Evolutionary conservation across 2,329 filamentous ascomycete genomes (phyloP), one percentile per base, ranked within the genome.

Genomic region (Fusarium chaquense): DNA sequence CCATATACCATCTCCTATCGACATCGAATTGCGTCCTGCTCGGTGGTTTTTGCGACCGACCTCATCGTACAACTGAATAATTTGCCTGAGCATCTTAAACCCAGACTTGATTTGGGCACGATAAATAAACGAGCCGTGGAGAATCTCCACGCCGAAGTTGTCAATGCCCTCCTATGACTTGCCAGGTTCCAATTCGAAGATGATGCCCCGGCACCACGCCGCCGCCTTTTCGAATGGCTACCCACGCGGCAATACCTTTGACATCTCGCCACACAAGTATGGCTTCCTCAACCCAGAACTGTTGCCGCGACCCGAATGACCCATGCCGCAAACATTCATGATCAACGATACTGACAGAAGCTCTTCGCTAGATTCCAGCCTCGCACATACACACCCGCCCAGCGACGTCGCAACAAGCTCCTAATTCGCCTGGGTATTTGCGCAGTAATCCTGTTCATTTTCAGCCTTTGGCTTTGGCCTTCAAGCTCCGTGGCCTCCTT

Each of bases 221-320:
- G 83, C 84, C 81, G 90, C 90, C 80, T 95, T 92, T 81, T 89
- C 91, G 69, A 97, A 96, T 83, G 94, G 93, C 78, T 94, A 94
- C 80, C 91, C 92, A 69, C 87, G 90, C 70, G 87, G 86, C 65
- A 90, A 90, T 77, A 92, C 91, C 46, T 95, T 97, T 78, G 93
- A 93, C 72, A 94, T 97, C 76, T 93, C 93, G 73, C 93, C 93
- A 73, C 93, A 97, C 80, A 92, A 93, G 92, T 97, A 88, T 76
- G 86, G 22, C 20, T 54, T 20, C 11, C 15, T n/a, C 10, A 16
- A 52, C 22, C 20, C 20, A 22, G n/a, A 18, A 15, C 49, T 26
- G 10, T 22, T 40, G 6, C 16, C 15, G n/a, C 28, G 18, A 28
- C 22, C n/a, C 44, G 22, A 32, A 46, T 10, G 44, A 46, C n/a